Evolutionary conservation across 208 protist species (phyloP).

Genomic region (Leishmania lainsoni): DNA sequence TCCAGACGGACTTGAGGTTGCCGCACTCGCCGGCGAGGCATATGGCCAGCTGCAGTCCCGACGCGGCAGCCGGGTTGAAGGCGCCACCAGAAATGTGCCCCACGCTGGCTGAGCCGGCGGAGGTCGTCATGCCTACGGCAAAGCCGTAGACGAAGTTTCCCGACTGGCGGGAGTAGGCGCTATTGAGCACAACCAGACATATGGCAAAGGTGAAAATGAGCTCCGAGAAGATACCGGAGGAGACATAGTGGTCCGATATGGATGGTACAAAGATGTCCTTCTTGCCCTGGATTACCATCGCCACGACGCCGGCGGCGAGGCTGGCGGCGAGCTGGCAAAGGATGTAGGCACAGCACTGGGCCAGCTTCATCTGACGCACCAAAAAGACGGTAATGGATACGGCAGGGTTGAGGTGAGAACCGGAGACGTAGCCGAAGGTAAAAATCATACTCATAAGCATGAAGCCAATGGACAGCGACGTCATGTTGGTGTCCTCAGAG

Average conservation of each 20-base stretch:
- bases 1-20: constrained; percentile 68
- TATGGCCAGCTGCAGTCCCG: constrained; percentile 74
- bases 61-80: constrained; percentile 86
- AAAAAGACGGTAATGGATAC: constrained; percentile 80
- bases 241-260: constrained; percentile 58
- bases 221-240: constrained; percentile 77
- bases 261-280: constrained; percentile 73
- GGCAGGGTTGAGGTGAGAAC: constrained; percentile 86
- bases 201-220: constrained; percentile 86
- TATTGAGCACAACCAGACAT: constrained; percentile 74
- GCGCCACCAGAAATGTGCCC: constrained; percentile 74
- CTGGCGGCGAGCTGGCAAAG: constrained; percentile 68
- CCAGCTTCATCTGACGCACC: constrained; percentile 53
- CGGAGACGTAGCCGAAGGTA: constrained; percentile 82
- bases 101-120: constrained; percentile 65
- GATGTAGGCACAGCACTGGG: constrained; percentile 60
- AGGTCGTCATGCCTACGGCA: constrained; percentile 79
- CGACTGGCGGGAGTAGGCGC: constrained; percentile 67
- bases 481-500: constrained; percentile 72
- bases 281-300: constrained; percentile 78
- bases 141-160: constrained; percentile 86
- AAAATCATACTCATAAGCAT: constrained; percentile 87
- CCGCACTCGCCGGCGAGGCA: constrained; percentile 77
- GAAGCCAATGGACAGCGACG: constrained; percentile 76
- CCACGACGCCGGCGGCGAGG: constrained; percentile 66